phyloP scores from a whole-genome alignment of 1,284 basidiomycete species.

The Ustilago tritici region DNA sequence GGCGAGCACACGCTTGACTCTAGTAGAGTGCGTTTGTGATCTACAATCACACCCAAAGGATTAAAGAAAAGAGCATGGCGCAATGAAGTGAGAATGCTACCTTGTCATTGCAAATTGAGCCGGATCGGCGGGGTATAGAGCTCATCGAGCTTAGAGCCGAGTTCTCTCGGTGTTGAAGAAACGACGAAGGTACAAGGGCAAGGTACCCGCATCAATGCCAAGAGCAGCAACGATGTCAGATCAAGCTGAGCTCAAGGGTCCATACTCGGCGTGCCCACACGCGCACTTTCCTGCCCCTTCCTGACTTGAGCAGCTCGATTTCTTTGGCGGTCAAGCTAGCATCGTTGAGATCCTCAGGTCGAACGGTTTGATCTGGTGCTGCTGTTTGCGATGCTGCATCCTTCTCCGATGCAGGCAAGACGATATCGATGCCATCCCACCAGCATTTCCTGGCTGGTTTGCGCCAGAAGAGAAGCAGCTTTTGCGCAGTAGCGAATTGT shows the following conservation, averaged over 20 bases:
- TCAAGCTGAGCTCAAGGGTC: conserved; percentile 95
- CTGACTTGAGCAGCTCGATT: conserved; percentile 58
- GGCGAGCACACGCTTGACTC: no score
- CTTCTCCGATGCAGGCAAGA: conserved; percentile 72
- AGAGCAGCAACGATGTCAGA: conserved; percentile 66
- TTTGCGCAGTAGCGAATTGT: conserved; percentile 97
- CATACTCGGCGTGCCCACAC: conserved; percentile 98
- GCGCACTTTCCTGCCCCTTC: conserved; percentile 61
- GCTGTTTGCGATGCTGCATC: conserved; percentile 18
- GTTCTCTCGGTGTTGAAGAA: not conserved
- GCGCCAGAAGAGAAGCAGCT: conserved; percentile 96
- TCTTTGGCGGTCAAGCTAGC: conserved; percentile 61
- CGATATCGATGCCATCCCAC: conserved; percentile 98
- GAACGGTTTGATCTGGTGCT: not conserved
- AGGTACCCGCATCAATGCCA: not conserved
- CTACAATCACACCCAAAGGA: not conserved
- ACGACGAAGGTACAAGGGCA: no score
- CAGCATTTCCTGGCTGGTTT: conserved; percentile 99
- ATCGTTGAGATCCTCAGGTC: conserved; percentile 28
- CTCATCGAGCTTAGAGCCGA: conserved; percentile 19
- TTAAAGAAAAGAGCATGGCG: not conserved
- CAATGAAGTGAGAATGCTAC: not conserved
- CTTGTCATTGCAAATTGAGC: not conserved
- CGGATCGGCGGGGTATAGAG: conserved; percentile 33
- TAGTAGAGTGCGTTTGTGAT: no score